Evolutionary conservation across 176 grass and related monocot genomes (phyloP), one percentile per base, ranked within the genome.

Genomic region (Thinopyrum elongatum): DNA sequence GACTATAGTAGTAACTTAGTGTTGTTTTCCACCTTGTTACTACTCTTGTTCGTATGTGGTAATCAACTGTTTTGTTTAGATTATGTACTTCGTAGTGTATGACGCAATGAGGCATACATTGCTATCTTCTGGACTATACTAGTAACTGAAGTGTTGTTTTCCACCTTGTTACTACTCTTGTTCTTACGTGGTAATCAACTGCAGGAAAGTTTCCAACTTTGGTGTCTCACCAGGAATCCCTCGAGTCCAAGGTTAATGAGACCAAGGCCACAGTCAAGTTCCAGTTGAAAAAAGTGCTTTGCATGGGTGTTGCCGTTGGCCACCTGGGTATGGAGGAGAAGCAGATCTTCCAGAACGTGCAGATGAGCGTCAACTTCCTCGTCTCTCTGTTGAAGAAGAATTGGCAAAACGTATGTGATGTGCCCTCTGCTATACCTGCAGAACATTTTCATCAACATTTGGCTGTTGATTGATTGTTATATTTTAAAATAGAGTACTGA

Each of bases 281-380:
- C 60, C 95, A 97, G 74, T 79, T 93, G 14, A 97, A 97, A 66
- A 95, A 97, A 51, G 95, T 97, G 38, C 93, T 97, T 17, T 93
- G 95, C 92, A 97, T 97, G 95, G 95, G 95, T 66, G 95, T 95
- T 82, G 95, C 90, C 1, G 95, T 95, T 17, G 95, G 95, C 29
- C 94, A 97, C 44, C 80, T 82, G 31, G 88, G 47, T 30, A 97
- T 94, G 95, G 95, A 97, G 16, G 95, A 97, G 82, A 97, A 93
- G 87, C 95, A 93, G 26, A 93, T 97, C 78, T 89, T 89, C 63
- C 92, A 93, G 65, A 95, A 95, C 70, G 90, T 97, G 41, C 90
- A 92, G 78, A 88, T 95, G 76, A 89, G 92, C 14, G 92, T 97
- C 14, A 97, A 97, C 77, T 97, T 97, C 84, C 95, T 97, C 1